Evolutionary conservation across 1,284 basidiomycete species (phyloP).

Genomic region (Rhodofomes roseus): DNA sequence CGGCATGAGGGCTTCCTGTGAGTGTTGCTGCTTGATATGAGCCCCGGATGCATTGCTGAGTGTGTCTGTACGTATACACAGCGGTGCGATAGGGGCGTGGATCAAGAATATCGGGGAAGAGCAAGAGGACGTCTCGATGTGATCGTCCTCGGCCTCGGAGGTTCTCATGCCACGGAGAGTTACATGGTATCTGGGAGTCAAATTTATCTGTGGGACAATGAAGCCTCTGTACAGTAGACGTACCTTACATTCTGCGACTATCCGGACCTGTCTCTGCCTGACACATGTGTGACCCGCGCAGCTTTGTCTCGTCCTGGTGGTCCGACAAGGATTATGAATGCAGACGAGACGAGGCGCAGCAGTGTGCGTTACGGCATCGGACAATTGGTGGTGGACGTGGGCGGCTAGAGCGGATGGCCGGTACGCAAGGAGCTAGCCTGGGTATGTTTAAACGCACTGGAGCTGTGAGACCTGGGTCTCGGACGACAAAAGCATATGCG

Average conservation of each 20-base stretch:
- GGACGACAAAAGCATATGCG: neutral
- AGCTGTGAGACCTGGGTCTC: neutral
- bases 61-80: conserved; percentile 24
- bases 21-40: conserved; percentile 33
- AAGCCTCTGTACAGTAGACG: neutral
- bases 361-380: neutral
- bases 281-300: neutral
- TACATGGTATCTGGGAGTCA: neutral
- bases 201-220: conserved; percentile 1
- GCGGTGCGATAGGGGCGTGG: conserved; percentile 92
- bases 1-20: conserved; percentile 98
- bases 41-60: conserved; percentile 5
- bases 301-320: neutral
- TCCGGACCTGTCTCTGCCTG: neutral
- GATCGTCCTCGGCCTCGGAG: neutral
- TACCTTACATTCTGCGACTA: neutral
- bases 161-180: conserved; percentile 2
- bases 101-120: conserved; percentile 77
- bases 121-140: conserved; percentile 10
- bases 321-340: neutral
- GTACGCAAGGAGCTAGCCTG: neutral
- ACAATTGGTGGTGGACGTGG: neutral
- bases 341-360: neutral
- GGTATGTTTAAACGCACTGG: neutral
- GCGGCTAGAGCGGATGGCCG: neutral